Evolutionary conservation across 2,329 filamentous ascomycete species (phyloP), one percentile per base, ranked within the genome.

Genomic region (Teratosphaeria viscida): DNA sequence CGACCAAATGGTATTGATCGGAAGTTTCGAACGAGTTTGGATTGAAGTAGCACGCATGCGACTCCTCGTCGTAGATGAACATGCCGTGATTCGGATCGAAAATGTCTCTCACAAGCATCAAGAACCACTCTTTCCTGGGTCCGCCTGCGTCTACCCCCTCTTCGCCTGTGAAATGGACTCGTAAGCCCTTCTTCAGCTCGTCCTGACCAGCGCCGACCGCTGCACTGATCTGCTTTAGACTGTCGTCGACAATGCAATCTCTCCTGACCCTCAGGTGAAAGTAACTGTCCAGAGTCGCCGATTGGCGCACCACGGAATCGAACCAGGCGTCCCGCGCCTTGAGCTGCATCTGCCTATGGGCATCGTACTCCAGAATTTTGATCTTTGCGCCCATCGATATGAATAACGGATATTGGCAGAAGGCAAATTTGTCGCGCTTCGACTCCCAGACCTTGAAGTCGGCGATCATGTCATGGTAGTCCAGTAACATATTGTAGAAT

Each of bases 331-430:
- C 89, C 56, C 91, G 82, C 10, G 91, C 91, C 72, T 90, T 92
- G 63, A 84, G 85, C 68, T 90, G 86, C 91, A 96, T 96, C 73
- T 96, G 90, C 7, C 91, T 83, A 63, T 86, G 84, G 7, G 90
- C 89, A 73, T 96, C 92, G 68, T 95, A 84, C 69, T 96, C 90
- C 67, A 96, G 79, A 54, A 96, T 92, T 64, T 87, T 87, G 60
- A 94, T 95, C 74, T 96, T 96, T 32, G 91, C 88, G 78, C 90
- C 92, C 64, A 96, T 91, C 62, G 90, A 95, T 49, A 96, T 79
- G 65, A 96, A 86, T 68, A 96, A 95, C 0, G 92, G 90, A 68
- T 95, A 95, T 70, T 95, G 90, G 70, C 91, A 96, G 70, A 96
- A 95, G 0, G 89, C 83, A 70, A 96, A 96, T 65, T 85, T 89